Percentiles rank a stretch among this genome's conserved stretches.
phyloP scores from a whole-genome alignment of 805 yeast species.

The Pichia paraexigua region DNA sequence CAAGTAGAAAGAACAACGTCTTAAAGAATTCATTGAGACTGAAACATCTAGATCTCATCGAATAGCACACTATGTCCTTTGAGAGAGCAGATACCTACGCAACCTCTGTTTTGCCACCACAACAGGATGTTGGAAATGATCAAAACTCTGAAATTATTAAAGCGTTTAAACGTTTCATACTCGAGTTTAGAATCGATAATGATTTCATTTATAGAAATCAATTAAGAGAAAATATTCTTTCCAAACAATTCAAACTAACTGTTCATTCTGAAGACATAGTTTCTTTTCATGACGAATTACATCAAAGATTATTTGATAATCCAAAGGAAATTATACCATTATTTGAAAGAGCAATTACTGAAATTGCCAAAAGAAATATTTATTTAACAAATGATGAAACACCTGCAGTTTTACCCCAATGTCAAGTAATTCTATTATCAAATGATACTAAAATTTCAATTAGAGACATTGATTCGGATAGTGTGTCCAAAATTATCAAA shows the following conservation, averaged over 20 bases:
- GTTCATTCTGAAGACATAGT: slow-evolving; percentile 82
- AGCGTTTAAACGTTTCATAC: slow-evolving; percentile 72
- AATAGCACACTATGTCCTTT: slow-evolving; percentile 45
- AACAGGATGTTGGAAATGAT: slow-evolving; percentile 49
- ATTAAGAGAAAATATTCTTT: slow-evolving; percentile 75
- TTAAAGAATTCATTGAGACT: background rate
- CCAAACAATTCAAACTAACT: slow-evolving; percentile 60
- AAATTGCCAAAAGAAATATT: slow-evolving; percentile 71
- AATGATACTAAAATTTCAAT: slow-evolving; percentile 65
- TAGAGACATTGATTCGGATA: slow-evolving; percentile 77
- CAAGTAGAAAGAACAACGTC: background rate
- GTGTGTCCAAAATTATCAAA: slow-evolving; percentile 82
- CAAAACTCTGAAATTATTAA: slow-evolving; percentile 60
- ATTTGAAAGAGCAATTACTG: slow-evolving; percentile 76
- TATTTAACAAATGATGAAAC: slow-evolving; percentile 45
- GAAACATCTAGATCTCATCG: background rate
- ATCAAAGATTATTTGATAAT: slow-evolving; percentile 74
- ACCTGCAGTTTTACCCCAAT: slow-evolving; percentile 57
- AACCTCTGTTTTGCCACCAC: slow-evolving; percentile 85
- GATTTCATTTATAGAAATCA: slow-evolving; percentile 87
- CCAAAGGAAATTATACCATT: slow-evolving; percentile 84
- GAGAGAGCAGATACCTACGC: slow-evolving; percentile 65
- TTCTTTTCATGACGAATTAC: slow-evolving; percentile 81
- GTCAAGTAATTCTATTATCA: slow-evolving; percentile 74
- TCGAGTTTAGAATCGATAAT: slow-evolving; percentile 78